Evolutionary conservation across 805 yeast genomes (phyloP).

Genomic region (Starmerella vitae): DNA sequence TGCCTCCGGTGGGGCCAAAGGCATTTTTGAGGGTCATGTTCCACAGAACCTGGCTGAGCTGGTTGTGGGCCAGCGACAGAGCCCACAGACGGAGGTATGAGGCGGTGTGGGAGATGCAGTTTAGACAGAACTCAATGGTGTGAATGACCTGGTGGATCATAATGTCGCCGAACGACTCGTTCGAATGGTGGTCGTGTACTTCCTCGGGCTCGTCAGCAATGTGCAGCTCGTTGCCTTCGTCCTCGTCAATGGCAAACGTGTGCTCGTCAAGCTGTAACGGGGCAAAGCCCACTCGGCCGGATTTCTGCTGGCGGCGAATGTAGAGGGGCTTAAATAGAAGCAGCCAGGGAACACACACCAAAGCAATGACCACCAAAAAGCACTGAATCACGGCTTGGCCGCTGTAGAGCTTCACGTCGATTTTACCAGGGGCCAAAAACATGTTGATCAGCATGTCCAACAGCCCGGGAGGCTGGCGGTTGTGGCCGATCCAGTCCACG

Average conservation of each 20-base stretch:
- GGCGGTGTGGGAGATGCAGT: slow-evolving; percentile 97
- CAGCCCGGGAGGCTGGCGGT: slow-evolving; percentile 78
- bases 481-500: slow-evolving; percentile 73
- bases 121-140: slow-evolving; percentile 92
- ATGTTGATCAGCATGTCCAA: slow-evolving; percentile 89
- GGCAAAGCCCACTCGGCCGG: slow-evolving; percentile 33
- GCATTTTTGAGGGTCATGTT: slow-evolving; percentile 80
- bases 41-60: slow-evolving; percentile 90
- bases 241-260: slow-evolving; percentile 25
- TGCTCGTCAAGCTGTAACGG: slow-evolving; percentile 26
- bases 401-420: slow-evolving; percentile 63
- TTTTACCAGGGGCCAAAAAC: slow-evolving; percentile 85
- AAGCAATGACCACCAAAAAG: slow-evolving; percentile 55
- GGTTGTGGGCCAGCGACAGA: slow-evolving; percentile 90
- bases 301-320: slow-evolving; percentile 43
- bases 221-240: slow-evolving; percentile 21
- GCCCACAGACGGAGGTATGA: slow-evolving; percentile 97
- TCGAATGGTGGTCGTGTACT: slow-evolving; percentile 35
- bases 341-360: slow-evolving; percentile 88
- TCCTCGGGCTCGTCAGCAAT: slow-evolving; percentile 22
- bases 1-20: slow-evolving; percentile 49
- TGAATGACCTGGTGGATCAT: slow-evolving; percentile 96
- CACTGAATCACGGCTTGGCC: slow-evolving; percentile 73
- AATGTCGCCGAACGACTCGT: slow-evolving; percentile 73
- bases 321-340: slow-evolving; percentile 71